Evolutionary conservation across 257 asterid species (phyloP), one percentile per base, ranked within the genome.

Genomic region (Nicotiana noctiflora): DNA sequence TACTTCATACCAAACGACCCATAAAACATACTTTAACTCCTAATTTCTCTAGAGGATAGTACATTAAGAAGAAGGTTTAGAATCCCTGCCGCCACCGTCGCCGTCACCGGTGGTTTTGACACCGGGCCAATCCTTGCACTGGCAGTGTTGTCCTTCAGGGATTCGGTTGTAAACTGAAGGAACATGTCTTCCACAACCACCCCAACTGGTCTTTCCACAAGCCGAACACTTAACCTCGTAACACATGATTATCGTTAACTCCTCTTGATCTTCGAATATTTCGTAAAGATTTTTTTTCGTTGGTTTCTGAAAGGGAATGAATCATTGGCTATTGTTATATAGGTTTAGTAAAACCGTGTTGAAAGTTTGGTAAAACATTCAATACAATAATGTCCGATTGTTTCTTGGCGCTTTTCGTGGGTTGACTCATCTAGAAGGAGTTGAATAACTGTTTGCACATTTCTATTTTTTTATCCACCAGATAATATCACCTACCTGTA

Each of bases 151-250:
- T 25, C 27, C 27, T 25, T 25, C 27, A 0, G 27, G 27, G 27
- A 25, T 25, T 25, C 27, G 27, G 27, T 25, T 25, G 27, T 25
- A 25, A 25, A 25, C 27, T 25, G 27, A 25, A 25, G 27, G 27
- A 25, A 25, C 1, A 25, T 25, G 27, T 25, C 27, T 25, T 25
- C 27, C 27, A 25, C 92, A 89, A 76, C 92, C 92, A 13, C 77
- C 87, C 92, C 92, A 89, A 62, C 83, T n/a, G n/a, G n/a, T n/a
- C n/a, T n/a, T n/a, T n/a, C n/a, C n/a, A n/a, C n/a, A n/a, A n/a
- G n/a, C n/a, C 40, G 85, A 68, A 79, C 92, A 89, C 15, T 83
- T 74, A 2, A 79, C 88, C 61, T 87, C 90, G 85, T 85, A 86
- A 63, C 90, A 86, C 92, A 89, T 89, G 84, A 79, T 82, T 77